Percentiles rank a stretch among this genome's conserved stretches.
Conservation (phyloP, 2,329 filamentous ascomycete species). For the Trichoderma breve region DNA sequence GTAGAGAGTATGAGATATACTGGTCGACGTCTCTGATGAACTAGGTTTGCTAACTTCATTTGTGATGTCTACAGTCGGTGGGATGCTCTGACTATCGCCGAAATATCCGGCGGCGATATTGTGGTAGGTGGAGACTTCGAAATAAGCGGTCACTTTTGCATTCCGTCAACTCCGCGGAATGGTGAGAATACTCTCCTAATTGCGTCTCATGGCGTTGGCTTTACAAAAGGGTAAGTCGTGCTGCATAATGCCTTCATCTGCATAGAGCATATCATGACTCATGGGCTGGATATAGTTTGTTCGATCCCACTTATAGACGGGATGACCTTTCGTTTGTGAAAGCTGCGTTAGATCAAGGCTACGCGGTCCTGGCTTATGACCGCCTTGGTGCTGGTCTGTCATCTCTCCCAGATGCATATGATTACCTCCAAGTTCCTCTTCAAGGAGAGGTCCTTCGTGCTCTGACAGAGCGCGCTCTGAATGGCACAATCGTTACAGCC, state of each 20-base stretch:
- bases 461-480: neutral
- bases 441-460: neutral
- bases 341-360: neutral
- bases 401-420: neutral
- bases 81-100: neutral
- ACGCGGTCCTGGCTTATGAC: neutral
- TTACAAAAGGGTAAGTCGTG: neutral
- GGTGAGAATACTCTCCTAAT: neutral
- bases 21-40: rapidly evolving
- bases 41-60: neutral
- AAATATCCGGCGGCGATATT: neutral
- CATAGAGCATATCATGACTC: neutral
- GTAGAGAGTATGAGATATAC: neutral
- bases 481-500: neutral
- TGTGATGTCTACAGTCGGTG: neutral
- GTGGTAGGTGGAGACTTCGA: neutral
- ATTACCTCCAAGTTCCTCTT: neutral
- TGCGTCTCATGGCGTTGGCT: neutral
- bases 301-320: neutral
- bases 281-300: neutral
- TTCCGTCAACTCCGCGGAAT: neutral
- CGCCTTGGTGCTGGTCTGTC: neutral
- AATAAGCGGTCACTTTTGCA: neutral
- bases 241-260: neutral
- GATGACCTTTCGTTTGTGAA: neutral